Evolutionary conservation across 345 rosid species (phyloP).

Genomic region (Noccaea bulbosa): DNA sequence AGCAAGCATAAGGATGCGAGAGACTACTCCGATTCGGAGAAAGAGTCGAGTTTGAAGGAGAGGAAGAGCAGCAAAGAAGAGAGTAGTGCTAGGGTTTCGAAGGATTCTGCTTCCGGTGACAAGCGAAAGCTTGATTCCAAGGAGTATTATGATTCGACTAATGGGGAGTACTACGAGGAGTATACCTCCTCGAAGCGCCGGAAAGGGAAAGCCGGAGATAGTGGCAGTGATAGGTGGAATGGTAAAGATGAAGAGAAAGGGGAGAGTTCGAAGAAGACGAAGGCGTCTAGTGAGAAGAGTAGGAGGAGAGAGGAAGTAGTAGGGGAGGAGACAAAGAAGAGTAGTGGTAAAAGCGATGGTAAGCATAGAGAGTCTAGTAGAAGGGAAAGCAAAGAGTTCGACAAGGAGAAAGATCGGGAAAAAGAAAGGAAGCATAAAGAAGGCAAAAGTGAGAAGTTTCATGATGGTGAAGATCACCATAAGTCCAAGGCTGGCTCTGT

Average conservation of each 20-base stretch:
- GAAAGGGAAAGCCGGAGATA: constrained; percentile 61
- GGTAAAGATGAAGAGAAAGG: constrained; percentile 66
- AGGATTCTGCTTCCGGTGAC: constrained; percentile 63
- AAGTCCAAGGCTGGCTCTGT: constrained; percentile 53
- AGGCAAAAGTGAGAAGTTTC: constrained; percentile 57
- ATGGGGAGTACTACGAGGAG: constrained; percentile 71
- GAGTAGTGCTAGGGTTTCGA: constrained; percentile 56
- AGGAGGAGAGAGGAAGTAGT: constrained; percentile 64
- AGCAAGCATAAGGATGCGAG: constrained; percentile 80
- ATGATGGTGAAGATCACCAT: constrained; percentile 54
- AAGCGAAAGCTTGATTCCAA: constrained; percentile 66
- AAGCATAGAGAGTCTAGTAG: constrained; percentile 69
- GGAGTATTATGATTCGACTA: constrained; percentile 53
- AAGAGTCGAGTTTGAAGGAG: constrained; percentile 66
- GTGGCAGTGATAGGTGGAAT: constrained; percentile 76
- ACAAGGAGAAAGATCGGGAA: constrained; percentile 49
- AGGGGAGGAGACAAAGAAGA: constrained; percentile 57
- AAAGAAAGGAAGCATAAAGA: constrained; percentile 62
- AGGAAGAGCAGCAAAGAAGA: constrained; percentile 61
- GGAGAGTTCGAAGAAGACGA: constrained; percentile 54
- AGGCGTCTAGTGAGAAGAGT: constrained; percentile 63
- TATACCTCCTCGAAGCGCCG: constrained; percentile 66
- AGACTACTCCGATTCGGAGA: constrained; percentile 92
- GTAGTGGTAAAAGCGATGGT: constrained; percentile 63
- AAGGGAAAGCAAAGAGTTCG: constrained; percentile 63